Percentiles rank a stretch among this genome's conserved stretches.
Conservation (phyloP, 306 rosid species). For the Rosa persica region DNA sequence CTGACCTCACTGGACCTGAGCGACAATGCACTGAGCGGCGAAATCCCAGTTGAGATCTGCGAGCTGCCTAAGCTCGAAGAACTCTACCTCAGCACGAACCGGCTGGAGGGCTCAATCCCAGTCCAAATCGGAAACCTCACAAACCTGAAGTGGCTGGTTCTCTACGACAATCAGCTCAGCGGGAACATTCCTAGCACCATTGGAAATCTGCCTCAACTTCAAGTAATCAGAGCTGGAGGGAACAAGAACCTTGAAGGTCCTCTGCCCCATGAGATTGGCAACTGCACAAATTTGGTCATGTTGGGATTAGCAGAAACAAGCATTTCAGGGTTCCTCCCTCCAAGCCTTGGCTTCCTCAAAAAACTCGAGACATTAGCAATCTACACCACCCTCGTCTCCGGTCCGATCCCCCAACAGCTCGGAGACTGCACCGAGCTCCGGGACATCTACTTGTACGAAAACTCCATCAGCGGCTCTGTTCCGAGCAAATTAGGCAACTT, state of each 20-base stretch:
- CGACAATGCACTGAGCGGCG: slow-evolving; percentile 72
- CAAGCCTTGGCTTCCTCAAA: slow-evolving; percentile 57
- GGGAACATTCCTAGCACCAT: slow-evolving; percentile 63
- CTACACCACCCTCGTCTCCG: slow-evolving; percentile 74
- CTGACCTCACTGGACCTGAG: slow-evolving; percentile 60
- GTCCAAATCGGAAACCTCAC: slow-evolving; percentile 62
- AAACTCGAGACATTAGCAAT: slow-evolving; percentile 73
- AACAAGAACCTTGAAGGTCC: slow-evolving; percentile 77
- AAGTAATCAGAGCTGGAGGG: slow-evolving; percentile 81
- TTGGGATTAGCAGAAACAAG: slow-evolving; percentile 89
- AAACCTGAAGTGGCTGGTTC: slow-evolving; percentile 40
- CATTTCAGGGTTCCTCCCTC: slow-evolving; percentile 67
- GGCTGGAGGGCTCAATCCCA: slow-evolving; percentile 65
- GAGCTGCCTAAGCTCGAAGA: slow-evolving; percentile 52
- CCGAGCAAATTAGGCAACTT: slow-evolving; percentile 66
- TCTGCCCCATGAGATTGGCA: slow-evolving; percentile 69
- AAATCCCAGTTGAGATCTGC: slow-evolving; percentile 60
- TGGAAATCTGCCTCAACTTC: slow-evolving; percentile 54
- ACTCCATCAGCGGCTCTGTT: slow-evolving; percentile 73
- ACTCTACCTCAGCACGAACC: slow-evolving; percentile 65
- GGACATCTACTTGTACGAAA: slow-evolving; percentile 67
- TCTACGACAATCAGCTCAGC: slow-evolving; percentile 69
- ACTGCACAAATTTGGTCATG: slow-evolving; percentile 61
- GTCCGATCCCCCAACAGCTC: slow-evolving; percentile 70
- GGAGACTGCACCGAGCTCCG: slow-evolving; percentile 65